phyloP scores from a whole-genome alignment of 1,284 basidiomycete genomes.

The Ganoderma leucocontextum region DNA sequence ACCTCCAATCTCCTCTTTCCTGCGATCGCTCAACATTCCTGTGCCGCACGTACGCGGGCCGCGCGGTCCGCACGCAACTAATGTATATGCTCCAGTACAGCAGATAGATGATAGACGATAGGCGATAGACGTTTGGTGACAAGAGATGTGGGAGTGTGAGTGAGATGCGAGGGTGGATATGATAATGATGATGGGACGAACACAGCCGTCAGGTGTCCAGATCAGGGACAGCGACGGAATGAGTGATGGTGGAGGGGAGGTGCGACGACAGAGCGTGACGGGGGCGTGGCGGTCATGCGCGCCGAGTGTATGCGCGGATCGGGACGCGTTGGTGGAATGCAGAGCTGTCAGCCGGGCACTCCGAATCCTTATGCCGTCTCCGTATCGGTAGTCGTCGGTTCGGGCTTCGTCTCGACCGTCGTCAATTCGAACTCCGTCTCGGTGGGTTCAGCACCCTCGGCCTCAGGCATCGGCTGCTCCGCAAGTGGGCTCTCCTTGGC shows the following conservation, averaged over 20 bases:
- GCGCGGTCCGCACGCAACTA: slow-evolving; percentile 31
- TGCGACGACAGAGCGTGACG: slow-evolving; percentile 4
- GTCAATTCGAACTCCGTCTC: slow-evolving; percentile 36
- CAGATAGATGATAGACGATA: slow-evolving; percentile 31
- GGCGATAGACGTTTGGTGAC: slow-evolving; percentile 11
- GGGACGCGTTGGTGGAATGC: slow-evolving; percentile 2
- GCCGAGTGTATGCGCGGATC: slow-evolving; percentile 7
- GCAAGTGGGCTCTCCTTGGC: slow-evolving; percentile 70
- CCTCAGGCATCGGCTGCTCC: slow-evolving; percentile 1
- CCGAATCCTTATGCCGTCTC: slow-evolving; percentile 19
- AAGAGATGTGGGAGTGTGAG: slow-evolving; percentile 8
- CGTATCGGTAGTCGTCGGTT: slow-evolving; percentile 27
- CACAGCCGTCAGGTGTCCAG: slow-evolving; percentile 27
- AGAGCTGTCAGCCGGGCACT: background rate
- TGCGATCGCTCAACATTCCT: slow-evolving; percentile 1
- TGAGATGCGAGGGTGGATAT: slow-evolving; percentile 2
- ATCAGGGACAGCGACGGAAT: slow-evolving; percentile 18
- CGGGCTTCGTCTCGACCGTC: slow-evolving; percentile 33
- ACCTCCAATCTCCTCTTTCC: background rate
- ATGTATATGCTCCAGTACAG: slow-evolving; percentile 34
- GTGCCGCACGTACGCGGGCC: background rate
- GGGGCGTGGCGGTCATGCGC: slow-evolving; percentile 22
- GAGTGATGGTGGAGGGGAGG: slow-evolving; percentile 4
- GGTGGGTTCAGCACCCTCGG: background rate
- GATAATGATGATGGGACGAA: background rate